Evolutionary conservation across 352 stramenopile genomes (phyloP), one percentile per base, ranked within the genome.

Genomic region (Phytophthora crassamura): DNA sequence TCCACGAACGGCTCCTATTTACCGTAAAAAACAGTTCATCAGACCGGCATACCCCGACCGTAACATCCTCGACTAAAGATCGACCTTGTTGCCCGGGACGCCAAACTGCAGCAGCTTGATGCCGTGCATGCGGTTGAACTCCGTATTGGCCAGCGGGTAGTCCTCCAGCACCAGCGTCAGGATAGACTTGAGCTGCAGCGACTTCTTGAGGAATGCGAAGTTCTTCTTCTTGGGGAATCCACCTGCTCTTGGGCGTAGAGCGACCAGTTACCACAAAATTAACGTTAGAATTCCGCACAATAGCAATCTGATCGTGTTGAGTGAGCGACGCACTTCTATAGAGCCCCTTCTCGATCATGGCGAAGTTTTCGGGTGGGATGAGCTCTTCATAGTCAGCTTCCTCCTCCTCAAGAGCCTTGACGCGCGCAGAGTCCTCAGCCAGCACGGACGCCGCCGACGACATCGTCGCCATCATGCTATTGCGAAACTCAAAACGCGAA

Each of bases 161-260:
- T 96, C 88, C 63, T 96, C 88, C 50, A 94, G 72, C 36, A 96
- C 86, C 11, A 96, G 65, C 60, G 86, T 94, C 52, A 96, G 67
- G 72, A 96, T 94, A 18, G 82, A 92, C 52, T 82, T 84, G 39
- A 96, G 70, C 32, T 82, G 80, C 40, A 96, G 64, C 22, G 75
- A 87, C 58, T 90, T 86, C 39, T 87, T 82, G 3, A 96, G 64
- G 55, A 96, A 96, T 5, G 84, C 69, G 65, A 95, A 92, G 71
- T 96, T 94, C 64, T 96, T 96, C 61, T 91, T 94, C 75, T 94
- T 94, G 6, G 88, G 88, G 71, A 96, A 96, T 5, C 86, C 85
- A 48, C 82, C 82, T 90, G 39, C 7, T 3, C 20, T 32, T 1
- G 33, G 6, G 28, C 4, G 45, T 36, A 39, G 12, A 22, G 20